Conservation (phyloP, 192 early-diverging fungal species). For the Backusella westeae region DNA sequence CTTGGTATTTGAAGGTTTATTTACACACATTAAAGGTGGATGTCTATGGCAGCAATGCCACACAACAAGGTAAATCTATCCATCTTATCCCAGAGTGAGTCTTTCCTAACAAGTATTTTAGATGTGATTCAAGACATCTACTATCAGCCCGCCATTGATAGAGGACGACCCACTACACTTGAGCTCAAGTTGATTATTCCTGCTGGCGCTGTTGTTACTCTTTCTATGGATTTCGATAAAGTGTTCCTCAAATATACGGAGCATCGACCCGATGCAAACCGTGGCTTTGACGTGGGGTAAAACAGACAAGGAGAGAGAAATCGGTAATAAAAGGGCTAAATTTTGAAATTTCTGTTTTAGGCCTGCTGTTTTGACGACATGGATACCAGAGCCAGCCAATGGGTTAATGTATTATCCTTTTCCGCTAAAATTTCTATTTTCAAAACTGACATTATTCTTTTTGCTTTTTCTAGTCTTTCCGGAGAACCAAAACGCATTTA, state of each 20-base stretch:
- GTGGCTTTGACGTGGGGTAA: slow-evolving; percentile 89
- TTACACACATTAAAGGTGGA: slow-evolving; percentile 78
- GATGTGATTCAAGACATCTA: slow-evolving; percentile 57
- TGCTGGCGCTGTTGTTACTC: slow-evolving; percentile 58
- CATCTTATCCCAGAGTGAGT: neutral
- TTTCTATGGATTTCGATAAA: slow-evolving; percentile 86
- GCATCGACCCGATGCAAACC: slow-evolving; percentile 94
- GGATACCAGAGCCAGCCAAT: slow-evolving; percentile 13
- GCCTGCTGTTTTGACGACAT: slow-evolving; percentile 56
- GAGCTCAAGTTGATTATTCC: slow-evolving; percentile 73
- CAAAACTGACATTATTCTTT: neutral
- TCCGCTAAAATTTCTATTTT: neutral
- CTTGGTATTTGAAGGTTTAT: slow-evolving; percentile 93
- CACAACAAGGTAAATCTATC: neutral
- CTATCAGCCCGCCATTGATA: slow-evolving; percentile 79
- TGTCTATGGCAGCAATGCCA: slow-evolving; percentile 31
- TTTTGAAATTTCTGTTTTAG: slow-evolving; percentile 8
- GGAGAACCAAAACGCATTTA: slow-evolving; percentile 54
- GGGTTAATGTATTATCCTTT: slow-evolving; percentile 6
- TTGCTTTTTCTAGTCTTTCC: neutral
- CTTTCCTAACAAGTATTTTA: neutral
- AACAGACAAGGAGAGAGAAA: neutral
- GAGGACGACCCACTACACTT: slow-evolving; percentile 76
- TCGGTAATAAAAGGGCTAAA: neutral
- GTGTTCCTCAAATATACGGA: slow-evolving; percentile 94